phyloP scores from a whole-genome alignment of 345 rosid species.

The Eucalyptus pauciflora region DNA sequence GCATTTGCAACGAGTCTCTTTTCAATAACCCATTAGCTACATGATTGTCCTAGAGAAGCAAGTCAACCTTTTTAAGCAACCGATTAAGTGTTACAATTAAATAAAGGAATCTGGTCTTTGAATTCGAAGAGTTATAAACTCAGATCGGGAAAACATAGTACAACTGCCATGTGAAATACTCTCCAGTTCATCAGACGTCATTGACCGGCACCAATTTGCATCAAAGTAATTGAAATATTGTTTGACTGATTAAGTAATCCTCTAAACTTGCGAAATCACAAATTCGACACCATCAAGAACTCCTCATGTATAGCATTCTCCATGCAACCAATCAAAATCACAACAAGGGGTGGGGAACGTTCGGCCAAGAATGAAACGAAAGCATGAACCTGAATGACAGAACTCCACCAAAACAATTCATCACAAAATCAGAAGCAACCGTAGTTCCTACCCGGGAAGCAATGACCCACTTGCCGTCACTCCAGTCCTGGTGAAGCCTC shows the following conservation, averaged over 20 bases:
- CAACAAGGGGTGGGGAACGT: not conserved
- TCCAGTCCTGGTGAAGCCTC: slow-evolving; percentile 50
- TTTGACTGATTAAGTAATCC: not conserved
- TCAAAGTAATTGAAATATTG: not conserved
- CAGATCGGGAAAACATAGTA: not conserved
- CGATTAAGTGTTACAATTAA: not conserved
- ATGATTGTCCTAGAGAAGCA: not conserved
- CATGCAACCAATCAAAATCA: not conserved
- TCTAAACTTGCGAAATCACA: not conserved
- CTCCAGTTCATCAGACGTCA: not conserved
- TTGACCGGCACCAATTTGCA: not conserved
- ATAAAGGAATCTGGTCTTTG: not conserved
- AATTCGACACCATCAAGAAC: not conserved
- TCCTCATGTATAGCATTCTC: not conserved
- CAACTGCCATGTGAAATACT: not conserved
- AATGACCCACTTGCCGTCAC: slow-evolving; percentile 25
- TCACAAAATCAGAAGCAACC: not conserved
- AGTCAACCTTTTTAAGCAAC: not conserved
- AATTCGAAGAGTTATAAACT: not conserved
- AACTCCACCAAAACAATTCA: not conserved
- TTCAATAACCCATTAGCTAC: not conserved
- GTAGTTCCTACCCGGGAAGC: slow-evolving; percentile 23
- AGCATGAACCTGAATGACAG: not conserved
- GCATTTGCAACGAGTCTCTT: not conserved
- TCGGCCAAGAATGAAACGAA: not conserved